These are phyloP conservation scores for Pyricularia grisea DNA, from an alignment of 2,329 filamentous ascomycete genomes.

Conservation along the genomic window DNA sequence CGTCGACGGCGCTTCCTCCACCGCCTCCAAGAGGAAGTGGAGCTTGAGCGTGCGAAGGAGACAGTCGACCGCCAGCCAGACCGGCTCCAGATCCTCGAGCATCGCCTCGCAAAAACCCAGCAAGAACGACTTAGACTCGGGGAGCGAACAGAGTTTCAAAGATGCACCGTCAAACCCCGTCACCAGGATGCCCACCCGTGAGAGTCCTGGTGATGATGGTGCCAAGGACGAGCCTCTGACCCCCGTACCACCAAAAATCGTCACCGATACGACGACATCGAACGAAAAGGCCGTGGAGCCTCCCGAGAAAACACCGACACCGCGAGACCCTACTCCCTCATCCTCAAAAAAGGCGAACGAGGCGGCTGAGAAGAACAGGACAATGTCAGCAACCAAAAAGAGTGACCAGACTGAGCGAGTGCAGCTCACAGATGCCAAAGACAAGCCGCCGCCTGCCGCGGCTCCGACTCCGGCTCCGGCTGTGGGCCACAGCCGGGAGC, in stretches of 20 bases:
- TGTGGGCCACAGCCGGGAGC: conserved; percentile 18
- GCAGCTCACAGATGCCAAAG: neutral
- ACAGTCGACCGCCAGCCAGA: conserved; percentile 9
- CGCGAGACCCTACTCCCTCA: neutral
- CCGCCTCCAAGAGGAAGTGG: conserved; percentile 6
- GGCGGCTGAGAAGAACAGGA: neutral
- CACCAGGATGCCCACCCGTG: conserved; percentile 6
- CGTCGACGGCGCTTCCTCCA: neutral
- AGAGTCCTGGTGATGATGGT: neutral
- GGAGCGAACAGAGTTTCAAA: conserved; percentile 16
- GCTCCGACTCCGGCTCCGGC: neutral
- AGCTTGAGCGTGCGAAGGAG: conserved; percentile 7
- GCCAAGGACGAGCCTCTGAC: conserved; percentile 15
- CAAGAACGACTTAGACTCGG: conserved; percentile 12
- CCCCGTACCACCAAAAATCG: conserved; percentile 12
- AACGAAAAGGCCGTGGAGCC: neutral
- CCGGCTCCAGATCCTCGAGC: conserved; percentile 1
- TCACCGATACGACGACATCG: conserved; percentile 2
- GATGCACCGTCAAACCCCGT: conserved; percentile 17
- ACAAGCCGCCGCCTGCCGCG: neutral
- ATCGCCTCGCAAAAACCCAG: neutral
- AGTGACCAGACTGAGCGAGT: neutral
- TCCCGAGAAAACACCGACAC: neutral
- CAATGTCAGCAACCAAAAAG: neutral
- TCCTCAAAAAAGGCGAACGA: neutral